phyloP scores from a whole-genome alignment of 78 protist species.

The Dictyostelium capitatum region DNA sequence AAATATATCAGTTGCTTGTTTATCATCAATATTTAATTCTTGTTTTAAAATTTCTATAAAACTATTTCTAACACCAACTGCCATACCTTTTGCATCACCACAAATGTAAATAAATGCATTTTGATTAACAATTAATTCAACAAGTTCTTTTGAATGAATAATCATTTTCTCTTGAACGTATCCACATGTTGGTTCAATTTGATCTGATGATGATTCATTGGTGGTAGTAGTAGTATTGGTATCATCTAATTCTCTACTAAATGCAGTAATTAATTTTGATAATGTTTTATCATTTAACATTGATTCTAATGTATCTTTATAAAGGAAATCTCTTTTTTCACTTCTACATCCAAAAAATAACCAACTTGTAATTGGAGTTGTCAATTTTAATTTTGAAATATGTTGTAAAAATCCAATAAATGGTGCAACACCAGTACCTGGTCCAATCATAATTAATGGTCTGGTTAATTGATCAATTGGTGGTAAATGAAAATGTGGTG shows the following conservation, averaged over 20 bases:
- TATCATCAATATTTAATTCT: constrained; percentile 40
- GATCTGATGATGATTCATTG: too few relatives aligned
- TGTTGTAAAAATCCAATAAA: constrained; percentile 92
- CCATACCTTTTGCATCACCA: constrained; percentile 81
- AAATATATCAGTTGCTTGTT: constrained; percentile 27
- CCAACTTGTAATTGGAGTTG: constrained; percentile 1
- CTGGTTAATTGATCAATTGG: background rate
- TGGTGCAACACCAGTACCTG: constrained; percentile 99
- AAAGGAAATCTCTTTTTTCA: constrained; percentile 88
- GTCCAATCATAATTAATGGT: constrained; percentile 95
- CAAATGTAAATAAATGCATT: constrained; percentile 55
- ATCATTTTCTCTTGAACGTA: constrained; percentile 90
- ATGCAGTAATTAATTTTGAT: constrained; percentile 65
- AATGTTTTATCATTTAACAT: constrained; percentile 55
- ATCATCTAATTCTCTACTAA: constrained; percentile 61
- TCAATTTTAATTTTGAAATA: background rate
- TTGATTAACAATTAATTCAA: constrained; percentile 63
- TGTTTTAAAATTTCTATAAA: constrained; percentile 56
- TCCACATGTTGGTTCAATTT: constrained; percentile 34
- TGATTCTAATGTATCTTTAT: constrained; percentile 71
- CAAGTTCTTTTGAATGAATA: constrained; percentile 43
- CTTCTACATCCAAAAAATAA: constrained; percentile 96
- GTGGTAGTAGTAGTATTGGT: background rate
- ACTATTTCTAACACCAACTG: constrained; percentile 42
- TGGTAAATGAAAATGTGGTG: constrained; percentile 89